Evolutionary conservation across 164 flowering plant species (phyloP), one percentile per base, ranked within the genome.

Genomic region (Warburgia ugandensis): DNA sequence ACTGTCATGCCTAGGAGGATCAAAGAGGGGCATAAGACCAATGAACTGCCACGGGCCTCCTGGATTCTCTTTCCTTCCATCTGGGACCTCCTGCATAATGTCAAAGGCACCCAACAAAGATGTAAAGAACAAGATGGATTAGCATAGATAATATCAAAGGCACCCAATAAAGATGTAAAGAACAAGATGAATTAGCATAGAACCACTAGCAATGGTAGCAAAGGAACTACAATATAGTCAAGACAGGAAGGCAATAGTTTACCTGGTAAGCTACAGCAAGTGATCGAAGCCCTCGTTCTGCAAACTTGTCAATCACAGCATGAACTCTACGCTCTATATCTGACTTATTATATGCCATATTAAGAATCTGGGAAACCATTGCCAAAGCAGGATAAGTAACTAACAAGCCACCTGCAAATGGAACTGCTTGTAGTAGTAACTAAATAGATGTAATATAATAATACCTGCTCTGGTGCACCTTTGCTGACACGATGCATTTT

Each of bases 381-480:
- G 23, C 25, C 43, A 19, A 21, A 28, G 4, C 30, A 36, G 17
- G 32, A 28, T n/a, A n/a, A n/a, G n/a, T n/a, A n/a, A n/a, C n/a
- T n/a, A n/a, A n/a, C n/a, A n/a, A n/a, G n/a, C n/a, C n/a, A n/a
- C n/a, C n/a, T n/a, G n/a, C n/a, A n/a, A n/a, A n/a, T n/a, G n/a
- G n/a, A n/a, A n/a, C n/a, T n/a, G n/a, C n/a, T n/a, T n/a, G n/a
- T n/a, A n/a, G n/a, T n/a, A n/a, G n/a, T n/a, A n/a, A n/a, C n/a
- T n/a, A n/a, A n/a, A n/a, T n/a, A n/a, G 28, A 45, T 56, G 72
- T 28, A 53, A 6, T 20, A n/a, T n/a, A 14, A 30, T 16, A 29
- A 35, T 68, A 87, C 96, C 92, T 92, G 96, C 69, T 88, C 96
- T 0, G 98, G 98, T 37, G 98, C 95, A 56, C 98, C 97, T 78